Percentiles rank a stretch among this genome's conserved stretches.
phyloP scores from a whole-genome alignment of 306 rosid species.

The peach (Prunus persica) region DNA sequence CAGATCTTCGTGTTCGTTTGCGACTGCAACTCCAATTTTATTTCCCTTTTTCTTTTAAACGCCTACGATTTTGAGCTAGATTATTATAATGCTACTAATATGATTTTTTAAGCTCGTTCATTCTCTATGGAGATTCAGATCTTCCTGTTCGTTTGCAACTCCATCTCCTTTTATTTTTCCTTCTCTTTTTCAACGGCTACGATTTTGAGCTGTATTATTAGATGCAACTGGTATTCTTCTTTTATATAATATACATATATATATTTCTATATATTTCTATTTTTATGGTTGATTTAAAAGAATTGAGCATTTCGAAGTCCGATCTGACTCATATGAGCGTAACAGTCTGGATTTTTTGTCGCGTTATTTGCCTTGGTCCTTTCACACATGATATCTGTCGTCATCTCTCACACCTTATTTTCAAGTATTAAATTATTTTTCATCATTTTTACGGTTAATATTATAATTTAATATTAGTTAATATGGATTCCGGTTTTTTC shows the following conservation, averaged over 20 bases:
- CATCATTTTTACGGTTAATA: neutral
- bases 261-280: no score
- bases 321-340: neutral
- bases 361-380: neutral
- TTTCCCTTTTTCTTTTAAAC: neutral
- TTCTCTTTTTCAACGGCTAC: neutral
- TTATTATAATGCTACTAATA: neutral
- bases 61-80: neutral
- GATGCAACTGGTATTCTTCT: no score
- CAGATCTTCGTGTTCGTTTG: neutral
- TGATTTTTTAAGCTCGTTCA: no score
- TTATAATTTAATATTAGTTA: neutral
- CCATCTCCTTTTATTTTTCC: neutral
- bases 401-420: neutral
- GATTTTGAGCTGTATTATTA: no score
- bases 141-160: neutral
- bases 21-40: neutral
- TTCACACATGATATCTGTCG: neutral
- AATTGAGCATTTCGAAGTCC: neutral
- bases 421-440: neutral
- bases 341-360: neutral
- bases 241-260: no score
- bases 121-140: neutral
- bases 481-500: neutral
- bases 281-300: no score